These are phyloP conservation scores for Eucalyptus microcorys DNA, from an alignment of 345 rosid genomes.

Conservation along the genomic window DNA sequence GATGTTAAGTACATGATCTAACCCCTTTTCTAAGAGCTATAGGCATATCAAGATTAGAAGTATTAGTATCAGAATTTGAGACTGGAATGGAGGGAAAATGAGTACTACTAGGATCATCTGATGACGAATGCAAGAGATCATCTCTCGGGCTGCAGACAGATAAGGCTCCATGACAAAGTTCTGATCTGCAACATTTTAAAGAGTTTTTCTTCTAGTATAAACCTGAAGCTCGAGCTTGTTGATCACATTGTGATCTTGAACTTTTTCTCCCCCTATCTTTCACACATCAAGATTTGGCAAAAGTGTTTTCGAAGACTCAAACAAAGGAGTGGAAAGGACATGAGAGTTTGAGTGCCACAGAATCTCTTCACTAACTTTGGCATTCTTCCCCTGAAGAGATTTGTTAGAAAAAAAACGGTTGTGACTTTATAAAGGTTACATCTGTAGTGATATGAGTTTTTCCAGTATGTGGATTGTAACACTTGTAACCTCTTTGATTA, in stretches of 20 bases:
- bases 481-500: background rate
- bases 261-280: background rate
- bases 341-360: background rate
- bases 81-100: rapidly evolving
- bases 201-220: background rate
- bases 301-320: background rate
- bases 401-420: background rate
- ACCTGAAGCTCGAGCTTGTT: rapidly evolving
- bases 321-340: background rate
- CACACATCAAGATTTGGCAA: rapidly evolving
- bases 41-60: background rate
- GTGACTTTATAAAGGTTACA: background rate
- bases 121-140: background rate
- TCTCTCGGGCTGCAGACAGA: rapidly evolving
- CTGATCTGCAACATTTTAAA: background rate
- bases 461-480: background rate
- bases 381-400: background rate
- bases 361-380: background rate
- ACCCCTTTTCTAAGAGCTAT: background rate
- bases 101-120: background rate
- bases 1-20: background rate
- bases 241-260: background rate
- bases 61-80: background rate
- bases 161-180: background rate
- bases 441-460: background rate